A percentile compares a stretch with the other conserved stretches of the same genome.
Evolutionary conservation across 2,329 filamentous ascomycete genomes (phyloP).

Genomic region (Claviceps cyperi): DNA sequence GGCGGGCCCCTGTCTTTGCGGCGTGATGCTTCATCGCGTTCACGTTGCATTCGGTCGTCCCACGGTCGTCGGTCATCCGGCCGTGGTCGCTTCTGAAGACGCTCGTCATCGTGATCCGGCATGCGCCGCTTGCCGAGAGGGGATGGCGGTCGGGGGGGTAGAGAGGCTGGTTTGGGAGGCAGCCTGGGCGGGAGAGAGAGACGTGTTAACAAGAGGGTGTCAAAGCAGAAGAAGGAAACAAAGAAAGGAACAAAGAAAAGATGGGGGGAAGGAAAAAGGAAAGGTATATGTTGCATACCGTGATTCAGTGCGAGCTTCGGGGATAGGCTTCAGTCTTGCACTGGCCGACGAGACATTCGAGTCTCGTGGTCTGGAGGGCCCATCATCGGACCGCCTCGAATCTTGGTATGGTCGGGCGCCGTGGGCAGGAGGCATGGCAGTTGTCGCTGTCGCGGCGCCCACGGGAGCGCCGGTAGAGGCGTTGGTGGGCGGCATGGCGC

Average conservation of each 20-base stretch:
- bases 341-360: background rate
- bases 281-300: constrained; percentile 2
- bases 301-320: constrained; percentile 4
- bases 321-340: constrained; percentile 4
- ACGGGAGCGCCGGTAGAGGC: too few species aligned
- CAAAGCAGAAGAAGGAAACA: background rate
- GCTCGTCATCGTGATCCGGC: constrained; percentile 29
- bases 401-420: constrained; percentile 2
- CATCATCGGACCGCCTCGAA: constrained; percentile 7
- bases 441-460: constrained; percentile 6
- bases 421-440: constrained; percentile 1
- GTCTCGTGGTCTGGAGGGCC: constrained; percentile 6
- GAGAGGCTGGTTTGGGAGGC: constrained; percentile 22
- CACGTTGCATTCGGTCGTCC: constrained; percentile 19
- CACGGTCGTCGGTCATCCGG: constrained; percentile 20
- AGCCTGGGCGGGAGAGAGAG: constrained; percentile 12
- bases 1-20: constrained; percentile 14
- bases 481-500: constrained; percentile 12
- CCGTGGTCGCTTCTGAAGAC: constrained; percentile 32
- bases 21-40: constrained; percentile 19
- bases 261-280: background rate
- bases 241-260: background rate
- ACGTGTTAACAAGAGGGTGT: too few species aligned
- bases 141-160: constrained; percentile 24
- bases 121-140: constrained; percentile 33